Conservation (phyloP, 768 basidiomycete species). For the Candolleomyces eurysporus region DNA sequence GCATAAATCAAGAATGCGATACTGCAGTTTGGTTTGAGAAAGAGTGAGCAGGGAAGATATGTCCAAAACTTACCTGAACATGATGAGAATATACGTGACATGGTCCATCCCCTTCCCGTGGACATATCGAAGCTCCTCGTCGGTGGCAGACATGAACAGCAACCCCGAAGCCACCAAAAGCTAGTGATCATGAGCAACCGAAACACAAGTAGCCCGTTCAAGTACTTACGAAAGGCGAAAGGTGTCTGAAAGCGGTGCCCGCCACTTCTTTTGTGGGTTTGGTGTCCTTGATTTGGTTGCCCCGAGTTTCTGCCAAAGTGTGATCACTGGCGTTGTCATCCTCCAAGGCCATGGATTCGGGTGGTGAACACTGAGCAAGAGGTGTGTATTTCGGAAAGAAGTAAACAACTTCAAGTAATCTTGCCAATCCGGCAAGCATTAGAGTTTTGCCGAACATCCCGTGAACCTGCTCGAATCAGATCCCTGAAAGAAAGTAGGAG, state of each 20-base stretch:
- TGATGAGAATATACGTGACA: slow-evolving; percentile 84
- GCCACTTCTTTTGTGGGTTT: slow-evolving; percentile 32
- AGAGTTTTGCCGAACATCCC: slow-evolving; percentile 81
- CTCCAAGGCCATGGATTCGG: slow-evolving; percentile 17
- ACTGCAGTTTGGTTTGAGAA: slow-evolving; percentile 28
- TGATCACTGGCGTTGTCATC: slow-evolving; percentile 65
- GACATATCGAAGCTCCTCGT: slow-evolving; percentile 79
- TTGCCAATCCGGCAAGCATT: slow-evolving; percentile 76
- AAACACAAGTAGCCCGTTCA: background rate
- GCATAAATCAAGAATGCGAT: slow-evolving; percentile 79
- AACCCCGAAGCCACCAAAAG: slow-evolving; percentile 75
- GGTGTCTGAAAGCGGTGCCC: slow-evolving; percentile 70
- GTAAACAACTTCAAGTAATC: slow-evolving; percentile 85
- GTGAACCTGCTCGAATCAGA: slow-evolving; percentile 56
- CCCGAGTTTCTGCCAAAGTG: slow-evolving; percentile 45
- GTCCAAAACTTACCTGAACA: slow-evolving; percentile 59
- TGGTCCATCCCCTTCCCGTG: slow-evolving; percentile 81
- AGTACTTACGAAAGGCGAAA: slow-evolving; percentile 81
- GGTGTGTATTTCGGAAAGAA: slow-evolving; percentile 38
- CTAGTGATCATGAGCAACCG: slow-evolving; percentile 30
- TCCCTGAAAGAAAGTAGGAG: background rate
- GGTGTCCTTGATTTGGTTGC: slow-evolving; percentile 18
- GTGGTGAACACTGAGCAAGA: slow-evolving; percentile 21
- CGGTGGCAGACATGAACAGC: slow-evolving; percentile 90
- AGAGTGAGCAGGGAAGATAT: slow-evolving; percentile 2